Percentiles rank a stretch among this genome's conserved stretches.
These are phyloP conservation scores for Ophiosphaerella korrae DNA, from an alignment of 2,329 filamentous ascomycete genomes.

Conservation along the genomic window DNA sequence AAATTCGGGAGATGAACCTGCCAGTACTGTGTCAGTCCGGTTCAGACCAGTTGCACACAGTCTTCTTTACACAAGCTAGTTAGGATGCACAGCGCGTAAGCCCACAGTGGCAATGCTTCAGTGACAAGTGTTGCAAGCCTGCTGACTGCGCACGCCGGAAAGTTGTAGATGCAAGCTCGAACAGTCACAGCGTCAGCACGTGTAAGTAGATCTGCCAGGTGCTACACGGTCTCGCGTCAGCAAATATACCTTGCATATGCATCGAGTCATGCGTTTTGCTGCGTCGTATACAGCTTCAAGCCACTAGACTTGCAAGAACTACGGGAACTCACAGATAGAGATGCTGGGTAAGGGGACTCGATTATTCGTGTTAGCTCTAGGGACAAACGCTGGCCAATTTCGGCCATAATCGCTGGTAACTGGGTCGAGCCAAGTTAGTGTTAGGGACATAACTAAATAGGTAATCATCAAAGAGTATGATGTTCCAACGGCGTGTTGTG, in stretches of 20 bases:
- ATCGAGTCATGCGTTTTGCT: constrained; percentile 26
- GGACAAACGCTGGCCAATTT: constrained; percentile 33
- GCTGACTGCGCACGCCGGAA: constrained; percentile 56
- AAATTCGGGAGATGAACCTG: constrained; percentile 40
- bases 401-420: constrained; percentile 14
- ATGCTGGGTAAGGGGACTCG: constrained; percentile 56
- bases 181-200: constrained; percentile 45
- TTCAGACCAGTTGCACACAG: not conserved
- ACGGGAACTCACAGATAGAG: constrained; percentile 52
- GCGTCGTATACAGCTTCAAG: constrained; percentile 16
- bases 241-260: constrained; percentile 20
- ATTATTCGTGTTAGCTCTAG: constrained; percentile 55
- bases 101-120: constrained; percentile 57
- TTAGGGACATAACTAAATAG: constrained; percentile 6
- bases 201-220: constrained; percentile 43
- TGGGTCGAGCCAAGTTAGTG: constrained; percentile 8
- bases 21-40: constrained; percentile 19
- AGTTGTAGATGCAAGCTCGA: constrained; percentile 51
- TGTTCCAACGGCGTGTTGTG: constrained; percentile 12
- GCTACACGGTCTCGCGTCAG: constrained; percentile 39
- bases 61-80: constrained; percentile 52
- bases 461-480: constrained; percentile 12
- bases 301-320: constrained; percentile 7
- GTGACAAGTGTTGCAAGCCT: constrained; percentile 51
- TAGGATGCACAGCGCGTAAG: constrained; percentile 57